A percentile compares a stretch with the other conserved stretches of the same genome.
These are phyloP conservation scores for Kazachstania africana DNA, from an alignment of 805 yeast genomes.

Conservation along the genomic window DNA sequence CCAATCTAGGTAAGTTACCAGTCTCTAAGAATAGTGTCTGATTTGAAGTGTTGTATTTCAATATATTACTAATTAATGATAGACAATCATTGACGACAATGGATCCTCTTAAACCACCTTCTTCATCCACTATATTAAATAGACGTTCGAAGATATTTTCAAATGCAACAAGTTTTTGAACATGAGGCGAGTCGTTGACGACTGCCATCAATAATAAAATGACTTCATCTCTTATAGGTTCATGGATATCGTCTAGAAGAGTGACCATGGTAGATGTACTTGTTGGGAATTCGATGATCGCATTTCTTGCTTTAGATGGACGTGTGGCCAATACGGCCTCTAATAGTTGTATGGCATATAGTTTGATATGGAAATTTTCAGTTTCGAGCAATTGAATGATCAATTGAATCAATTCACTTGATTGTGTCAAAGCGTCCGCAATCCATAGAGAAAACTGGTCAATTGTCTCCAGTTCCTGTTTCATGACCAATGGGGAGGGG, in stretches of 20 bases:
- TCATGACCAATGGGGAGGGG: slow-evolving; percentile 57
- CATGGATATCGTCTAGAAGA: slow-evolving; percentile 52
- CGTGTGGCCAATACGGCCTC: slow-evolving; percentile 77
- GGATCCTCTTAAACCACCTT: slow-evolving; percentile 84
- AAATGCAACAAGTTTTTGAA: slow-evolving; percentile 88
- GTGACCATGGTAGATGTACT: slow-evolving; percentile 68
- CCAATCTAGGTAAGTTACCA: slow-evolving; percentile 58
- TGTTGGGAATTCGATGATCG: slow-evolving; percentile 59
- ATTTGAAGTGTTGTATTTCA: slow-evolving; percentile 77
- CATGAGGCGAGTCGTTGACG: slow-evolving; percentile 68
- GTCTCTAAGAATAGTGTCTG: slow-evolving; percentile 84
- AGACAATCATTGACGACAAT: slow-evolving; percentile 86
- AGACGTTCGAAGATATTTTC: slow-evolving; percentile 81
- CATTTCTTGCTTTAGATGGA: slow-evolving; percentile 59
- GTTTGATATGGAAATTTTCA: slow-evolving; percentile 61
- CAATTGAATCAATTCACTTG: slow-evolving; percentile 30
- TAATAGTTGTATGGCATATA: slow-evolving; percentile 74
- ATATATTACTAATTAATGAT: slow-evolving; percentile 55
- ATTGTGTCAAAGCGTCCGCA: slow-evolving; percentile 81
- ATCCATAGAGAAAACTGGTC: slow-evolving; percentile 93
- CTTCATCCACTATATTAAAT: slow-evolving; percentile 69
- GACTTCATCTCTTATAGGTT: slow-evolving; percentile 83
- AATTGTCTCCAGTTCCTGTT: slow-evolving; percentile 35
- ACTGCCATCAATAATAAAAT: slow-evolving; percentile 73
- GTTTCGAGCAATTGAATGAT: slow-evolving; percentile 39